Evolutionary conservation across 2,329 filamentous ascomycete genomes (phyloP), one percentile per base, ranked within the genome.

Genomic region (Pezicula carpinea): DNA sequence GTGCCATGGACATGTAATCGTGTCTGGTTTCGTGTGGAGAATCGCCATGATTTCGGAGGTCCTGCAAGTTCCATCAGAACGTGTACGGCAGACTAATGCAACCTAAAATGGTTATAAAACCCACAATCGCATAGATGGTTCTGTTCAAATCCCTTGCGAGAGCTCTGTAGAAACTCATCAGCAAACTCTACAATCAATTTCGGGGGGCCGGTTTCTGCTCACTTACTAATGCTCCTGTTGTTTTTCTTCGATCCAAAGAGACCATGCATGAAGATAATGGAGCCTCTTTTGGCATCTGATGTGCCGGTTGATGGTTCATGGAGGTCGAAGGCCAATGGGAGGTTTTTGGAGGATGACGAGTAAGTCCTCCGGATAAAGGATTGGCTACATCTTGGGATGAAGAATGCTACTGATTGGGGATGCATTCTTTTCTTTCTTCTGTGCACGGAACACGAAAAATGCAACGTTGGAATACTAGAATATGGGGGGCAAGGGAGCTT

Each of bases 181-280:
- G 53, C 42, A 14, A 18, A 11, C 35, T n/a, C 8, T 29, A 34
- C 13, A 42, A 19, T 34, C 38, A 13, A 34, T n/a, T 34, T 22
- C 29, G 6, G 32, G 33, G 52, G 40, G 6, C n/a, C 15, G 53
- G 7, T 31, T 29, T 36, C 40, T 38, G 51, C 61, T 62, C 74
- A 96, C 92, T 90, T 95, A 85, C 90, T 95, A 53, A 97, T 93
- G 61, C 79, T 88, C 66, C 91, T 77, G 65, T 96, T 96, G 65
- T 97, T 97, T 72, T 89, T 90, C 72, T 95, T 96, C 32, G 89
- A 96, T 17, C 92, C 92, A 62, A 97, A 96, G 10, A 97, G 75
- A 1, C 93, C 92, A 65, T 97, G 92, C 61, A 97, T 80, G 56
- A 97, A 87, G 52, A 97, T 69, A 53, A 97, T 89, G 2, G 91